phyloP scores from a whole-genome alignment of 148 eudicot species.

The Vaccinium vitisidaea region DNA sequence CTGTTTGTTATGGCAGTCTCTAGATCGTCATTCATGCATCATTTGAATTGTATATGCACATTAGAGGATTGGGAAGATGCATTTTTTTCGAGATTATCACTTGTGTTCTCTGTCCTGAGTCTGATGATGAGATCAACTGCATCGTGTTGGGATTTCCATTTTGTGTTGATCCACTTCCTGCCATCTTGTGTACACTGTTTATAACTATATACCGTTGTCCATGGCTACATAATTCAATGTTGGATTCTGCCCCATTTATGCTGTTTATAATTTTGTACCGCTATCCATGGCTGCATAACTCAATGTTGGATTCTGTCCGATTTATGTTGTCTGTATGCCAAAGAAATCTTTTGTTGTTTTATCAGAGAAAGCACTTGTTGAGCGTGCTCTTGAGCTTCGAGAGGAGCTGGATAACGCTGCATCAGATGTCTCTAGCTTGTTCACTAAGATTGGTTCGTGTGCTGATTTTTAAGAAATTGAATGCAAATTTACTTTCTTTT shows the following conservation, averaged over 20 bases:
- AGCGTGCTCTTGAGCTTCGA: constrained; percentile 87
- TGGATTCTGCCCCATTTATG: not conserved
- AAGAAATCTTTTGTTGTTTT: not conserved
- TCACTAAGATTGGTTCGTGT: constrained; percentile 82
- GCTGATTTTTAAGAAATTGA: not conserved
- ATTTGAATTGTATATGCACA: constrained; percentile 3
- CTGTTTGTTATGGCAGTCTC: not conserved
- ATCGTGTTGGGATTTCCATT: constrained; percentile 14
- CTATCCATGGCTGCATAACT: too few relatives aligned
- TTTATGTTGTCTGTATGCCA: not conserved
- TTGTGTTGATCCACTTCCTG: not conserved
- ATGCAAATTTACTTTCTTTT: not conserved
- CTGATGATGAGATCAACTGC: constrained; percentile 6
- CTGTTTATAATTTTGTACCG: not conserved
- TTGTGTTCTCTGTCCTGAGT: not conserved
- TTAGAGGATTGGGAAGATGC: not conserved
- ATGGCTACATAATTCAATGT: not conserved
- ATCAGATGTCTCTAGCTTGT: constrained; percentile 82
- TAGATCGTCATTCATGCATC: not conserved
- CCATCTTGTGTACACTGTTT: not conserved
- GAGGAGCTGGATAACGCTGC: constrained; percentile 87
- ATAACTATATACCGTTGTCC: not conserved
- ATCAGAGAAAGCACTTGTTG: constrained; percentile 91
- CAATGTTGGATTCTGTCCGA: not conserved
- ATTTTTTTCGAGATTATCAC: not conserved